Evolutionary conservation across 2,329 filamentous ascomycete genomes (phyloP).

Genomic region (Botrytis medusae): DNA sequence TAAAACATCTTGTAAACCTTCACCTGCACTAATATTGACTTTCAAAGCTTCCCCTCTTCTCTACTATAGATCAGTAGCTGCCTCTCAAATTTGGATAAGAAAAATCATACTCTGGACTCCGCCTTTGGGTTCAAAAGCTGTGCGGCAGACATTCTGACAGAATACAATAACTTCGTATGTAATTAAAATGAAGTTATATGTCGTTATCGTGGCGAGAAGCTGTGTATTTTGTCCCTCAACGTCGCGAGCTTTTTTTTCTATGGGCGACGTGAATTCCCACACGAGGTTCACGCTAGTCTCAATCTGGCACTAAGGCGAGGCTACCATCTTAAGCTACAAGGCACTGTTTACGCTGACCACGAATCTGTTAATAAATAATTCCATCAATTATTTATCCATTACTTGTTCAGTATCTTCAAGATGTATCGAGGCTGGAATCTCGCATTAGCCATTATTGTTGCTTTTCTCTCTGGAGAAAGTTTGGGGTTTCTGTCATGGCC

Average conservation of each 20-base stretch:
- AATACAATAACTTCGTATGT: slow-evolving; percentile 21
- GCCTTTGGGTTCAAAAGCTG: slow-evolving; percentile 99
- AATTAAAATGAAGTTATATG: slow-evolving; percentile 20
- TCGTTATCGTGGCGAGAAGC: slow-evolving; percentile 9
- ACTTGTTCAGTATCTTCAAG: slow-evolving; percentile 21
- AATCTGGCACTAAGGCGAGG: slow-evolving; percentile 10
- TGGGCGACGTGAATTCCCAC: slow-evolving; percentile 23
- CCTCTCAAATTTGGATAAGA: slow-evolving; percentile 27
- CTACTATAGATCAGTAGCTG: slow-evolving; percentile 50
- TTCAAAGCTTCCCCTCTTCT: slow-evolving; percentile 93
- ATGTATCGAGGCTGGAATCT: slow-evolving; percentile 35
- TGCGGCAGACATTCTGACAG: slow-evolving; percentile 79
- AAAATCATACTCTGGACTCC: slow-evolving; percentile 79
- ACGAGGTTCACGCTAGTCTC: slow-evolving; percentile 18
- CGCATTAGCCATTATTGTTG: slow-evolving; percentile 27
- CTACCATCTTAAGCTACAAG: background rate
- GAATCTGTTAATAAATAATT: slow-evolving; percentile 2
- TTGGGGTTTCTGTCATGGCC: slow-evolving; percentile 39
- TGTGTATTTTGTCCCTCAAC: slow-evolving; percentile 18
- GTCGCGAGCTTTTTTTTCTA: slow-evolving; percentile 22
- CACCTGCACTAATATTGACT: slow-evolving; percentile 96
- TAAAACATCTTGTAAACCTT: slow-evolving; percentile 90
- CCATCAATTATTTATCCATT: background rate
- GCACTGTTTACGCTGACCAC: slow-evolving; percentile 2
- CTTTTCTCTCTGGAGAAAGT: slow-evolving; percentile 30